phyloP scores from a whole-genome alignment of 2,329 filamentous ascomycete species.

The Penicillium sp. region DNA sequence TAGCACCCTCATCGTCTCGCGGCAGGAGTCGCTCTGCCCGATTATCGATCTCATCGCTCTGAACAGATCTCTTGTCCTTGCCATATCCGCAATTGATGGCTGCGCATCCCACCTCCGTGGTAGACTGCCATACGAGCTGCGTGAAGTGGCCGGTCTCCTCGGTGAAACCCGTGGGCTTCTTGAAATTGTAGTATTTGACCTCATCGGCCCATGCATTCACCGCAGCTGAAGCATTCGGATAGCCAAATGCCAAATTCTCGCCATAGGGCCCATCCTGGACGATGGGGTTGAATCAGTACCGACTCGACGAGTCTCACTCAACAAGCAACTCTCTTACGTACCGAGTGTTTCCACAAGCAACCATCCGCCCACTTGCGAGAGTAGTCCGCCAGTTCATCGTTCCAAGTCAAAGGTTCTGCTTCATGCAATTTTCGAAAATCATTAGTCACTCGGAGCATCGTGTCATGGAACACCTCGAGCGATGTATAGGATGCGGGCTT shows the following conservation, averaged over 20 bases:
- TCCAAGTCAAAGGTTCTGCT: slow-evolving; percentile 57
- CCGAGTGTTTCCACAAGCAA: slow-evolving; percentile 42
- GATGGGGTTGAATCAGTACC: background rate
- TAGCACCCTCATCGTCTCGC: slow-evolving; percentile 7
- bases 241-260: slow-evolving; percentile 69
- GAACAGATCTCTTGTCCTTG: slow-evolving; percentile 17
- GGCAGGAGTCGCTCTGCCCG: background rate
- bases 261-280: slow-evolving; percentile 56
- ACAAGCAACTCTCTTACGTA: slow-evolving; percentile 3
- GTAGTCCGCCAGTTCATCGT: slow-evolving; percentile 54
- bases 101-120: slow-evolving; percentile 55
- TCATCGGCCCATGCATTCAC: slow-evolving; percentile 65
- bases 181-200: slow-evolving; percentile 54
- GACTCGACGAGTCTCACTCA: too few species aligned
- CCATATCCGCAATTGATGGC: slow-evolving; percentile 38
- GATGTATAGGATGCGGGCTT: slow-evolving; percentile 39
- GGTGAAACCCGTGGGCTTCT: slow-evolving; percentile 49
- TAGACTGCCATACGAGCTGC: slow-evolving; percentile 64
- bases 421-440: slow-evolving; percentile 59
- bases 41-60: background rate
- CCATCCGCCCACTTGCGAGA: slow-evolving; percentile 47
- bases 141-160: slow-evolving; percentile 65
- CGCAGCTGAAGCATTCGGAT: slow-evolving; percentile 51
- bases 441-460: slow-evolving; percentile 63
- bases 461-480: slow-evolving; percentile 38